phyloP scores from a whole-genome alignment of 1,139 yeast genomes.

The Scheffersomyces cryptocercus region DNA sequence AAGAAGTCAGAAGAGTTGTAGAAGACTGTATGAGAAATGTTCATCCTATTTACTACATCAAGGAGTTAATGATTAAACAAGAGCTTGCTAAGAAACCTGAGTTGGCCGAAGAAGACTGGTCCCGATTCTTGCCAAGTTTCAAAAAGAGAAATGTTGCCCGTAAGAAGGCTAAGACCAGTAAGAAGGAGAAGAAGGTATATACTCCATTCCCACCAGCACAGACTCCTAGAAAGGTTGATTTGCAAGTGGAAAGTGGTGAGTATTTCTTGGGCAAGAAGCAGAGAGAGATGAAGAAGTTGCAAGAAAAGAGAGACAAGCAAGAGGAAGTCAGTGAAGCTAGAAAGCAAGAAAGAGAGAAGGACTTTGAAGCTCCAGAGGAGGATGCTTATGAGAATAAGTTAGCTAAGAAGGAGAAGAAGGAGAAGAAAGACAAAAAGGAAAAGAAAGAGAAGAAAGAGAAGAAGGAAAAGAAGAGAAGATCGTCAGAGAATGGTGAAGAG shows the following conservation, averaged over 20 bases:
- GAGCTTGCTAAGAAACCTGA: constrained; percentile 95
- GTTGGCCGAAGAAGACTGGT: constrained; percentile 95
- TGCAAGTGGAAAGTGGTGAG: constrained; percentile 98
- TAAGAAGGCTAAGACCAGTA: constrained; percentile 73
- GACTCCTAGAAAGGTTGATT: constrained; percentile 94
- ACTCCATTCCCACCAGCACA: constrained; percentile 99
- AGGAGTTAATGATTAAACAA: constrained; percentile 95
- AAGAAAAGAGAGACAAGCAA: constrained; percentile 79
- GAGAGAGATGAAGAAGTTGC: constrained; percentile 68
- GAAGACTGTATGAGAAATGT: constrained; percentile 97
- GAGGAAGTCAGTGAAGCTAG: constrained; percentile 65
- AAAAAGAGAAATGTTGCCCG: constrained; percentile 96
- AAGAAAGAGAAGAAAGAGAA: constrained; percentile 15
- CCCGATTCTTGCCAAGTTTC: constrained; percentile 93
- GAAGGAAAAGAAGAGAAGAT: constrained; percentile 10
- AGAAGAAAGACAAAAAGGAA: constrained; percentile 16
- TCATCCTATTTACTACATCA: constrained; percentile 95
- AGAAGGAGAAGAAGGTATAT: constrained; percentile 77
- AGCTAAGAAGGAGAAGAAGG: constrained; percentile 30
- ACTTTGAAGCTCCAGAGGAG: constrained; percentile 71
- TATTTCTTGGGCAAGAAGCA: constrained; percentile 88
- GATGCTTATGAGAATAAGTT: constrained; percentile 20
- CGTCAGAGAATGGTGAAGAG: constrained; percentile 5
- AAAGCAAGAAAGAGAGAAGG: constrained; percentile 73
- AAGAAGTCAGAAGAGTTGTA: constrained; percentile 88